Base-by-base conservation (phyloP, 2,329 filamentous ascomycete species). In the Balansia obtecta region DNA sequence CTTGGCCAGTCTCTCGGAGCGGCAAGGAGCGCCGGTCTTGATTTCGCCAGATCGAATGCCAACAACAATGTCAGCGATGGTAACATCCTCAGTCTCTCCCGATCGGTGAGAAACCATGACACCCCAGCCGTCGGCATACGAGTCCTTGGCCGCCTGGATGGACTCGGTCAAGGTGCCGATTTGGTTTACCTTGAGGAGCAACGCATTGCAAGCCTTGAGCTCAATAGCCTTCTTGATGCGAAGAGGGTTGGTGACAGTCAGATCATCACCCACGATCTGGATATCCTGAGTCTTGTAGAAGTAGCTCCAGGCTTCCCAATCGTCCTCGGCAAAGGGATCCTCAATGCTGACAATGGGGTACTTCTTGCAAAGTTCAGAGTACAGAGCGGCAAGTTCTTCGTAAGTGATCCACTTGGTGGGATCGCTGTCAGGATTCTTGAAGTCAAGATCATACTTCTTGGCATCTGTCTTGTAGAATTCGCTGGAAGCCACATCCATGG, bases 241-340 rank as follows among this genome's bases (percentile, higher is more conserved):
- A 64, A 87, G 75, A 57, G 93, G 93, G 84, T 98, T 98, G 73
- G 93, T 98, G 73, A 98, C 93, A 60, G 93, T 97, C 80, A 98
- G 74, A 69, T 98, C 93, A 68, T 98, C 93, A 77, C 85, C 93
- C 60, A 98, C 93, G 68, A 98, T 89, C 81, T 98, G 93, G 79
- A 94, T 90, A 73, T 96, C 84, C 68, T 88, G 89, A 64, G 88
- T 93, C 86, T 96, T 96, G 86, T 86, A 95, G 85, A 97, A 98
- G 85, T 97, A 95, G 83, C 88, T 95, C 93, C 93, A 98, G 56
- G 93, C 93, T 82, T 97, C 91, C 93, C 93, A 98, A 80, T 98
- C 93, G 66, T 97, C 93, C 82, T 98, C 93, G 58, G 88, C 91
- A 75, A 98, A 98, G 68, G 93, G 93, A 71, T 98, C 93, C 78